Evolutionary conservation across 768 basidiomycete species (phyloP).

Genomic region (Mycena galopus): DNA sequence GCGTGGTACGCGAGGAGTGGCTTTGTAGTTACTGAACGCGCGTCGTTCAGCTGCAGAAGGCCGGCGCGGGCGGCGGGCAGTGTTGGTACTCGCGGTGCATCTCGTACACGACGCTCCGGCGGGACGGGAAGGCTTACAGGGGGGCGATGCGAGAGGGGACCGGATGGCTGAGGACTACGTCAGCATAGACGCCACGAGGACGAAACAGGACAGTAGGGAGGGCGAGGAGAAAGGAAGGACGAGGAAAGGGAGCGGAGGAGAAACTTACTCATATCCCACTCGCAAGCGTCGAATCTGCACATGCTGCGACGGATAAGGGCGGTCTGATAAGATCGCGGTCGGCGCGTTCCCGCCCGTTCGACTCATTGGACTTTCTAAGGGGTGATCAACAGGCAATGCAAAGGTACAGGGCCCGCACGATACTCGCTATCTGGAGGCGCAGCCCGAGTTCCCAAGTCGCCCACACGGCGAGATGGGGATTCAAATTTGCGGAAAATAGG

Average conservation of each 20-base stretch:
- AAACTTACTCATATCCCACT: neutral
- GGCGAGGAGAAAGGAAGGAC: conserved; percentile 3
- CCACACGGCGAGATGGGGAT: neutral
- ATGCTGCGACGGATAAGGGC: too few species aligned
- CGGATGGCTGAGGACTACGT: neutral
- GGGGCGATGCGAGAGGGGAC: too few species aligned
- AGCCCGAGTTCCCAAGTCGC: neutral
- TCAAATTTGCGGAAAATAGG: neutral
- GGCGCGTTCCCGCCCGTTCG: conserved; percentile 5
- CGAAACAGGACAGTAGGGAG: conserved; percentile 3
- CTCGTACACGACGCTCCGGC: too few species aligned
- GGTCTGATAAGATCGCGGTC: conserved; percentile 1
- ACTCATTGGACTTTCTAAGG: neutral
- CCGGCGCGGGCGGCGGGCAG: neutral
- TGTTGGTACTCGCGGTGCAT: neutral
- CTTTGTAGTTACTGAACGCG: neutral
- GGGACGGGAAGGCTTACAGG: too few species aligned
- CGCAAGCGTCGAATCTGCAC: too few species aligned
- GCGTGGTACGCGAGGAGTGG: neutral
- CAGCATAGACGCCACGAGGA: neutral
- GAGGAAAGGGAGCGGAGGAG: neutral
- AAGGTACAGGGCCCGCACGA: neutral
- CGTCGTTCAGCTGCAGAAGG: conserved; percentile 1
- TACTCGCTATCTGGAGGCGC: neutral
- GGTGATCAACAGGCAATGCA: neutral